Evolutionary conservation across 2,329 filamentous ascomycete genomes (phyloP), one percentile per base, ranked within the genome.

Genomic region (Sclerotinia minor): DNA sequence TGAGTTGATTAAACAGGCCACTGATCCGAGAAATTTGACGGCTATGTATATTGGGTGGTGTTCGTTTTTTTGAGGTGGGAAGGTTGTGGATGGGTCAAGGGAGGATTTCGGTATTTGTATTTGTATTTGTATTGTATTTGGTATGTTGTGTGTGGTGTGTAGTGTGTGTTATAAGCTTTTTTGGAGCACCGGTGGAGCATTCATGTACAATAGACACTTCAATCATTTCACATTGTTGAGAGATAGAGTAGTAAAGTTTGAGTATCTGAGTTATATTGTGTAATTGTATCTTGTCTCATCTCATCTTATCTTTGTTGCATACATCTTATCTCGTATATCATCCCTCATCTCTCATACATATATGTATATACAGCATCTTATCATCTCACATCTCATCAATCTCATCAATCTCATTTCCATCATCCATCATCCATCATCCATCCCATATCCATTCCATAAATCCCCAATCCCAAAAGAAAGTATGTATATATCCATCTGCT

Each of bases 31-130:
- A 76, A 96, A 95, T 78, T 79, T 99, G 79, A 87, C 92, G 24
- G 87, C 88, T 50, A 99, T 99, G 96, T 99, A 98, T 79, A 97
- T 98, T 79, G 95, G 95, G 26, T 98, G 94, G 94, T 89, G 87
- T 80, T 83, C 87, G 17, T 90, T 89, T 75, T 86, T 89, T 69
- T 90, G 74, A 52, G 5, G 32, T 32, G 52, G 7, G 3, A 9
- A 7, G 21, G 45, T 13, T 13, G 38, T 38, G 38, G 19, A 5
- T 24, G 26, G n/a, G 47, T 50, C 21, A 8, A 11, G 38, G 55
- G 17, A 29, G 21, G 24, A 24, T 19, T 38, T 24, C 50, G 11
- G 15, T 29, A 29, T 29, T 29, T 29, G 29, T 29, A 29, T 29
- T 29, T 29, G 29, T 29, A 29, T 29, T 29, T 29, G 5, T 29